phyloP scores from a whole-genome alignment of 1,284 basidiomycete species.

The Fomitopsis palustris region DNA sequence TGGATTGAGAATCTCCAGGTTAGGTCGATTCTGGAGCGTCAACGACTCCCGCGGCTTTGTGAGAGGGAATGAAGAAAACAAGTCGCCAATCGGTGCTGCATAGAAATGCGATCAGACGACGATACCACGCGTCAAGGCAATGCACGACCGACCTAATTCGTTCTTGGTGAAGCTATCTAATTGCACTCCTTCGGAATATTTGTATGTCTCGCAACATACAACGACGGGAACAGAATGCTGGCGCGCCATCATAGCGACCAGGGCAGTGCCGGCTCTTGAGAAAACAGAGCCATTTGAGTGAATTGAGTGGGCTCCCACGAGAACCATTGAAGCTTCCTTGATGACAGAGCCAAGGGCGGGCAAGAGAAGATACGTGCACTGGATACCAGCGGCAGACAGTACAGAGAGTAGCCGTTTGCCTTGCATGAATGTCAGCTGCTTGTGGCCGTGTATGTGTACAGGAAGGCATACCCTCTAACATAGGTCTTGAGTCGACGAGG shows the following conservation, averaged over 20 bases:
- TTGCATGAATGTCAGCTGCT: slow-evolving; percentile 26
- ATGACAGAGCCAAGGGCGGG: slow-evolving; percentile 87
- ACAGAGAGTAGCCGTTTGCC: slow-evolving; percentile 79
- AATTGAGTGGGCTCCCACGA: slow-evolving; percentile 92
- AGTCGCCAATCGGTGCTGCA: slow-evolving; percentile 33
- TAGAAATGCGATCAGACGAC: background rate
- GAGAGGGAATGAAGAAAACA: slow-evolving; percentile 33
- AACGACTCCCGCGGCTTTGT: slow-evolving; percentile 37
- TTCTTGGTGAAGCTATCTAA: slow-evolving; percentile 96
- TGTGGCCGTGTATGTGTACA: background rate
- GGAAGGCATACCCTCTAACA: slow-evolving; percentile 73
- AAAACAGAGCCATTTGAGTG: slow-evolving; percentile 95
- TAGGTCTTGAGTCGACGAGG: slow-evolving; percentile 91
- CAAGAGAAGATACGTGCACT: slow-evolving; percentile 90
- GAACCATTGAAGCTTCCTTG: slow-evolving; percentile 75
- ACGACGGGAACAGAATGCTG: slow-evolving; percentile 89
- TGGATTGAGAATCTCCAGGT: slow-evolving; percentile 77
- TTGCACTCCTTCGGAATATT: slow-evolving; percentile 92
- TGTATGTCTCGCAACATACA: slow-evolving; percentile 98
- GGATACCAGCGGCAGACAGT: slow-evolving; percentile 72
- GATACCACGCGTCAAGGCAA: background rate
- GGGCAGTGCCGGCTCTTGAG: slow-evolving; percentile 91
- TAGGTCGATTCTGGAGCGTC: slow-evolving; percentile 33
- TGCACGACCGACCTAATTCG: slow-evolving; percentile 69
- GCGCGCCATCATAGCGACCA: slow-evolving; percentile 96